phyloP scores from a whole-genome alignment of 768 basidiomycete species.

The Gymnopilus junonius region DNA sequence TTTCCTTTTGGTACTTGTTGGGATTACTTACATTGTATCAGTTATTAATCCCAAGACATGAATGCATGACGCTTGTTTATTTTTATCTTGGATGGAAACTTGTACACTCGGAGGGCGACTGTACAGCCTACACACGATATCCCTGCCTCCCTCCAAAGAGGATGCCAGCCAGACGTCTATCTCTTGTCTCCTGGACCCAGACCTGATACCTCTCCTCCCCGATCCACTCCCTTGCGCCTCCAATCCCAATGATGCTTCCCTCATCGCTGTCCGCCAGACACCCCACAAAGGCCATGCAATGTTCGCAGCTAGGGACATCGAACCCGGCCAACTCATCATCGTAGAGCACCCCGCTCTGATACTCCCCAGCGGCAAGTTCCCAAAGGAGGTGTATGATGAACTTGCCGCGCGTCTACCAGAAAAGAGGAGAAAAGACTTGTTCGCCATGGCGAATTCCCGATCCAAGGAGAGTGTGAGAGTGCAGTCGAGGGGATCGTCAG shows the following conservation, averaged over 20 bases:
- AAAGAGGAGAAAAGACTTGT: conserved; percentile 27
- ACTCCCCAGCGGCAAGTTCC: conserved; percentile 34
- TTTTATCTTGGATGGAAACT: background rate
- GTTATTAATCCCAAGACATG: too few relatives aligned
- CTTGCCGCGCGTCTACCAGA: conserved; percentile 33
- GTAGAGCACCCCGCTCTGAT: conserved; percentile 46
- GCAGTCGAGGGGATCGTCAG: conserved; percentile 45
- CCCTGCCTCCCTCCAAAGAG: conserved; percentile 4
- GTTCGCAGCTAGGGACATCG: conserved; percentile 38
- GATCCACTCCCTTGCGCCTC: conserved; percentile 15
- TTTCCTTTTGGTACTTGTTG: background rate
- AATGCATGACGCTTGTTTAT: too few relatives aligned
- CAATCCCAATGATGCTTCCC: background rate
- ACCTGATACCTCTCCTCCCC: conserved; percentile 23
- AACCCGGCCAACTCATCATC: conserved; percentile 37
- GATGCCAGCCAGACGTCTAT: conserved; percentile 4
- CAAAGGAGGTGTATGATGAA: conserved; percentile 33
- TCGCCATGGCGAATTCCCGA: conserved; percentile 38
- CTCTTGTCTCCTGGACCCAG: conserved; percentile 23
- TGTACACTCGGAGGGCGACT: conserved; percentile 8
- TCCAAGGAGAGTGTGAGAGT: conserved; percentile 34
- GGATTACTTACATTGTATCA: background rate
- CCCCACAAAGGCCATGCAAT: conserved; percentile 39
- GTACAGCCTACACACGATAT: conserved; percentile 19
- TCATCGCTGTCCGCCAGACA: conserved; percentile 17